phyloP scores from a whole-genome alignment of 1,284 basidiomycete genomes.

The Leccinum angustisporum region DNA sequence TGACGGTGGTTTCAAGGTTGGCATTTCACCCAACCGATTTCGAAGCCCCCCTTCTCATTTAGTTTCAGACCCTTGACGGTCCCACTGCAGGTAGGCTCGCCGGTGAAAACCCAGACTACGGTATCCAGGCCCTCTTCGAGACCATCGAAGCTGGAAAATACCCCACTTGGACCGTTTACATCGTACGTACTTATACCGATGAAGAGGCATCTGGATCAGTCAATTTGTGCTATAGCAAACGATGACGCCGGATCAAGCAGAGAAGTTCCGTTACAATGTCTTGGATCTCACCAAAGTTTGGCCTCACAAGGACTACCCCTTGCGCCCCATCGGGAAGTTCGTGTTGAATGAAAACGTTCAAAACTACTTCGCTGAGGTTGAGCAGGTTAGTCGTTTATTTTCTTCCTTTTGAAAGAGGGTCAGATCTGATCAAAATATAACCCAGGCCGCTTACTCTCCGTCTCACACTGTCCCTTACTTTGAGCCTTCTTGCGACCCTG shows the following conservation, averaged over 20 bases:
- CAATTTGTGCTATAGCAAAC: conserved; percentile 60
- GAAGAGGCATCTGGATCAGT: background rate
- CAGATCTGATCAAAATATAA: conserved; percentile 20
- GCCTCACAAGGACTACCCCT: conserved; percentile 84
- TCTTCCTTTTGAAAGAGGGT: background rate
- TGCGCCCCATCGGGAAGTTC: conserved; percentile 82
- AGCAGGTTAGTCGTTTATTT: conserved; percentile 54
- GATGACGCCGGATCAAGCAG: conserved; percentile 89
- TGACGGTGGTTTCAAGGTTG: conserved; percentile 76
- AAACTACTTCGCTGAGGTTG: conserved; percentile 87
- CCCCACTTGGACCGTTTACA: conserved; percentile 79
- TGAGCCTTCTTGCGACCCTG: conserved; percentile 87
- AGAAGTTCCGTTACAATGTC: conserved; percentile 84
- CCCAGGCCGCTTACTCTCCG: conserved; percentile 78
- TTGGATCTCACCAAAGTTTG: conserved; percentile 92
- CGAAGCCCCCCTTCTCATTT: conserved; percentile 2
- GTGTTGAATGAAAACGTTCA: conserved; percentile 84
- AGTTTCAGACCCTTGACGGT: conserved; percentile 57
- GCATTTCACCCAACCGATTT: background rate
- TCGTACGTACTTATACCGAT: conserved; percentile 43
- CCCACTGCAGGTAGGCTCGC: conserved; percentile 55
- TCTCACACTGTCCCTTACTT: conserved; percentile 85
- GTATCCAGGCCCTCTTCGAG: conserved; percentile 74
- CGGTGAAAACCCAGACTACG: conserved; percentile 82
- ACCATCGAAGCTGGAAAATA: conserved; percentile 75